Evolutionary conservation across 2,329 filamentous ascomycete species (phyloP), one percentile per base, ranked within the genome.

Genomic region (Biscogniauxia sp.): DNA sequence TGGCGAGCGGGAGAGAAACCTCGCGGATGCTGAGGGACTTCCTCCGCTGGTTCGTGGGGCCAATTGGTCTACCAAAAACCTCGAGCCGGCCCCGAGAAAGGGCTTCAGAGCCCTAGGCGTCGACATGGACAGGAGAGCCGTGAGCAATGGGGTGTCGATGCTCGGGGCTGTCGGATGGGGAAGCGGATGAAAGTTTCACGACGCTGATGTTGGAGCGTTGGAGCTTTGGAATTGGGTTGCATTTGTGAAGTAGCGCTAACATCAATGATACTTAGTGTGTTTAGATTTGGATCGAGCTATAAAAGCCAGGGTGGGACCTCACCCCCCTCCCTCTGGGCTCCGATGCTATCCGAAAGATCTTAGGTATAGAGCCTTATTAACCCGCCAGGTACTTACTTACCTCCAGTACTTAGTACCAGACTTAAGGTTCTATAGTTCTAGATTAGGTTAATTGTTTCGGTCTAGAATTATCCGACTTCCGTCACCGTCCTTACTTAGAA

Each of bases 21-120:
- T 72, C 60, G 58, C 59, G 8, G 55, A 26, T 60, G 58, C 58
- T 11, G 57, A 41, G 15, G 56, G 28, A 32, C 53, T 53, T 53
- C 49, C 56, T 53, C 50, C 13, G 66, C 56, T 51, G 66, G 66
- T 32, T 49, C 60, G 66, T 50, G 68, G 62, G 15, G 61, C 56
- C 57, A 71, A 70, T 68, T 69, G 70, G 59, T 69, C 69, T 58
- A 66, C 62, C 26, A 71, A 51, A 25, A 70, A 60, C 57, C 70
- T 70, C 62, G 64, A 67, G 63, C 68, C 53, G 55, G 63, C 60
- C 67, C 68, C 69, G 17, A 70, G 59, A 20, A 72, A 58, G 64
- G 68, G 66, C 62, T 64, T 69, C 9, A 71, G 54, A 54, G 69
- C 70, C 56, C 69, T 64, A 55, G 68, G 56, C 26, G 66, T 67